Base-by-base conservation (phyloP, 306 rosid species). In the Ochetophila trinervis region DNA sequence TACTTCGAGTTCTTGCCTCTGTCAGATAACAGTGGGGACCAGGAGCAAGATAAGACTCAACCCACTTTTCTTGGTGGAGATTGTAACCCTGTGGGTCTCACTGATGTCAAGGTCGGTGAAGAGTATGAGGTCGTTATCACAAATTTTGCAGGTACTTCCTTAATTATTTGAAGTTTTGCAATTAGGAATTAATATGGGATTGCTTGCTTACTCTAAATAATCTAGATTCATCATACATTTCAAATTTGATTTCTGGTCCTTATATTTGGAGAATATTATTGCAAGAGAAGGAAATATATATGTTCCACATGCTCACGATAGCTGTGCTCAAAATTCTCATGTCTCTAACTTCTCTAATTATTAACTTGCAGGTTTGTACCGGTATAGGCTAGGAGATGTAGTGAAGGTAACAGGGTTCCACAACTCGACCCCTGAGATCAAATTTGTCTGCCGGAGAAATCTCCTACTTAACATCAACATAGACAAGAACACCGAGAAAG, bases 1-100 rank as follows among this genome's bases (percentile, higher is more conserved):
- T 91, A 80, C 76, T 91, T 82, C 55, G 97, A 91, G 58, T 91
- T 91, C 69, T 82, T 91, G 67, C 95, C 97, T 27, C 23, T 79
- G 36, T 32, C 23, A 32, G 76, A 44, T 24, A 69, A 40, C 60
- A 40, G 6, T 63, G 57, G 53, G 21, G 69, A 65, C 22, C 65
- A 42, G 32, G 73, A 37, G 37, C 63, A 52, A 5, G 37, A 57
- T 2, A 64, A 57, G 19, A 65, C 21, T 55, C 70, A 19, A 1
- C 19, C 61, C 42, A 48, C 8, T 52, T 65, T 65, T 35, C 66
- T 66, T 8, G 49, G 48, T 36, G 20, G 48, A 35, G 82, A 86
- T 34, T 70, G 79, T 12, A 13, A 62, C 54, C 85, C 85, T 0
- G 86, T 90, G 42, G 88, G 85, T 15, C 73, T 90, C 16, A 78